Evolutionary conservation across 2,329 filamentous ascomycete genomes (phyloP), one percentile per base, ranked within the genome.

Genomic region (Colletotrichum coccodes): DNA sequence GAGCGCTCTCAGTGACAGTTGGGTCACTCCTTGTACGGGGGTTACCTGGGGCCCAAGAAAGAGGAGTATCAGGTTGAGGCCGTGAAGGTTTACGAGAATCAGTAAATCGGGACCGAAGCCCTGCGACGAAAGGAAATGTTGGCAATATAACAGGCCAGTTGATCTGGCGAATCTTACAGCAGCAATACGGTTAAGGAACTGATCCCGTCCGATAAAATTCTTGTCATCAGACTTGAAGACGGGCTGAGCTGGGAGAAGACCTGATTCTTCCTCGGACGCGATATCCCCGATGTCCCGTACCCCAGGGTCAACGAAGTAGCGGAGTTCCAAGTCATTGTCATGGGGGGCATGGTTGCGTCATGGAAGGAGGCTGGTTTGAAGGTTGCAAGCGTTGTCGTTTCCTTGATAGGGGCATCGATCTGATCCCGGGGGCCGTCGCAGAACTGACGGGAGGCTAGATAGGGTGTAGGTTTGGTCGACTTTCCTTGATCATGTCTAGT

Each of bases 231-330:
- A 50, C 71, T 80, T 0, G 78, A 80, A 59, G 75, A 79, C 44
- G 78, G 75, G 2, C 76, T 79, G 18, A 77, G 76, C 11, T 80
- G 78, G 78, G 77, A 80, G 60, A 64, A 79, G 52, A 75, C 80
- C 14, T 80, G 78, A 38, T 74, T 76, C 1, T 77, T 77, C 57
- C 68, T 80, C 1, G 76, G 71, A 8, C 61, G 75, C n/a, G 68
- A 75, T 0, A 75, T 79, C 36, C 79, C 78, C 8, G 65, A 75
- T 16, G 60, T 68, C 42, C 72, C 70, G 1, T 79, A 78, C 62
- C 77, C 74, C 32, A 71, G 72, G n/a, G 75, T 73, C 11, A 78
- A 78, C 40, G 73, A 75, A 4, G 73, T 77, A 1, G 71, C 64
- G 5, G 71, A 76, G 40, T 77, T 78, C 42, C 49, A 76, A 18